phyloP scores from a whole-genome alignment of 2,329 filamentous ascomycete species.

The Metarhizium robertsii region DNA sequence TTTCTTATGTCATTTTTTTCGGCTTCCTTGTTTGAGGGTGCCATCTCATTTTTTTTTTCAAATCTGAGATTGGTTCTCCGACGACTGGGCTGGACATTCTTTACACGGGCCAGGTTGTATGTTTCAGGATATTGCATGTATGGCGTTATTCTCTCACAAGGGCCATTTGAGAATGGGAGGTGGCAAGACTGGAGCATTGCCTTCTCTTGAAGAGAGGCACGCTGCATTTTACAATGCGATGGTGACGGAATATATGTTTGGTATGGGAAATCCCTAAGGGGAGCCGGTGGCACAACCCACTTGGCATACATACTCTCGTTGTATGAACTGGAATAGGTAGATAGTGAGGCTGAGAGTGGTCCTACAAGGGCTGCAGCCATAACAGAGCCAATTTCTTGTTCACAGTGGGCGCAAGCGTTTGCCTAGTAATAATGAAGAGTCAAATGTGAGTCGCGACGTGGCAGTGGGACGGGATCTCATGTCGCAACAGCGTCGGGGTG shows the following conservation, averaged over 20 bases:
- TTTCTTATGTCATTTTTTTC: neutral
- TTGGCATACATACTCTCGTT: neutral
- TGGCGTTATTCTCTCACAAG: slow-evolving; percentile 2
- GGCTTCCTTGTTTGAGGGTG: neutral
- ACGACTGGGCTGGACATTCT: neutral
- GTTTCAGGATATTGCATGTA: slow-evolving; percentile 7
- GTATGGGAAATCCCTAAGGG: neutral
- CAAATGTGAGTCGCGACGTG: neutral
- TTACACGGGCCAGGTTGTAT: neutral
- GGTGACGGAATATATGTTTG: neutral
- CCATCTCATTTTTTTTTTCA: neutral
- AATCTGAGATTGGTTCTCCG: neutral
- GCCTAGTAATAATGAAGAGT: neutral
- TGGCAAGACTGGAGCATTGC: neutral
- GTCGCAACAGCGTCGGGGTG: neutral
- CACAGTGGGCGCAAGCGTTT: neutral
- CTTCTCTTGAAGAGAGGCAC: neutral
- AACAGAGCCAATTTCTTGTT: neutral
- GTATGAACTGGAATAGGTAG: neutral
- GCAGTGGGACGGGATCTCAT: neutral
- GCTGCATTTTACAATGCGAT: neutral
- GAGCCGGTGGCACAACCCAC: slow-evolving; percentile 7
- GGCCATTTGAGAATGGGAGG: neutral
- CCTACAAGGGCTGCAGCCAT: neutral
- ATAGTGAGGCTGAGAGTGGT: neutral